Percentiles rank a stretch among this genome's conserved stretches.
Conservation (phyloP, 192 early-diverging fungal species). For the Anaeromyces robustus region DNA sequence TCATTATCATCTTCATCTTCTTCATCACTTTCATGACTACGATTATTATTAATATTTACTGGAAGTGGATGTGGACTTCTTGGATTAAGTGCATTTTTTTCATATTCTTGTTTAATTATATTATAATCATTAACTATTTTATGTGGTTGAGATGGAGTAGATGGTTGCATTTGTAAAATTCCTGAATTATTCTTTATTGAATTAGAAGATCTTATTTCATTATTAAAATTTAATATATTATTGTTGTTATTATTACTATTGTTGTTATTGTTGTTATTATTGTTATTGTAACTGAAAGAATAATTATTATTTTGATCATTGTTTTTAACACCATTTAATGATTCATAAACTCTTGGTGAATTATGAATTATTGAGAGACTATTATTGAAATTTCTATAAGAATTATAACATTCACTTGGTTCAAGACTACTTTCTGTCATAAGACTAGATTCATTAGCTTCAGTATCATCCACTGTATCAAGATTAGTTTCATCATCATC, state of each 20-base stretch:
- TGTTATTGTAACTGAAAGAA: neutral
- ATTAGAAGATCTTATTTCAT: neutral
- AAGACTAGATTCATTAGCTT: neutral
- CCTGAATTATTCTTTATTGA: neutral
- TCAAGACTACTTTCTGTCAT: neutral
- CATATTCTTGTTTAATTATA: neutral
- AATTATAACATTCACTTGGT: neutral
- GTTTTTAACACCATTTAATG: neutral
- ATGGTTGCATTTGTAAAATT: neutral
- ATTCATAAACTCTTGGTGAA: neutral
- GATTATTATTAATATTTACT: neutral
- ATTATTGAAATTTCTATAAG: neutral
- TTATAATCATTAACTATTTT: neutral
- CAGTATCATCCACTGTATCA: neutral
- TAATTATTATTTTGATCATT: neutral
- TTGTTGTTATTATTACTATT: neutral
- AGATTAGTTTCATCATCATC: neutral
- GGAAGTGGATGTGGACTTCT: neutral
- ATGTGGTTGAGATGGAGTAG: neutral
- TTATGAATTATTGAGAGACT: neutral
- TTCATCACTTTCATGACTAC: neutral
- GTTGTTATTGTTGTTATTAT: neutral
- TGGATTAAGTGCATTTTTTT: neutral
- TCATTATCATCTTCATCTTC: neutral
- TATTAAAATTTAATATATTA: neutral